These are phyloP conservation scores for Agastache rugosa DNA, from an alignment of 257 asterid genomes.

Conservation along the genomic window DNA sequence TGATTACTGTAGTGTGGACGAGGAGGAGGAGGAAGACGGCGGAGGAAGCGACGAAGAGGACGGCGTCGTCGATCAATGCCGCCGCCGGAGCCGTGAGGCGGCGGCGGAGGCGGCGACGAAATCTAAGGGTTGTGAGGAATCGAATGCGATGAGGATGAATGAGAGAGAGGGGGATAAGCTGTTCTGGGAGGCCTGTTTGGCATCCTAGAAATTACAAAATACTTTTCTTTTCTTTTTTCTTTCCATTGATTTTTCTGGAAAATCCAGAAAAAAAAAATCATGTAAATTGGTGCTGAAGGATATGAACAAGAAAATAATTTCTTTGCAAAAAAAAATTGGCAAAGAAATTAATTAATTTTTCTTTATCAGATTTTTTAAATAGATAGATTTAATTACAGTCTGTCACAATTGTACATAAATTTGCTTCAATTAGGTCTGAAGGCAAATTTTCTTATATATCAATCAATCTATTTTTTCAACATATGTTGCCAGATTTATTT, in stretches of 20 bases:
- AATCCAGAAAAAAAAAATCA: neutral
- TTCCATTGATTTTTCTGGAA: neutral
- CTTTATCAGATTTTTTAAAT: neutral
- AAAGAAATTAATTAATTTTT: slow-evolving; percentile 6
- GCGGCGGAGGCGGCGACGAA: slow-evolving; percentile 35
- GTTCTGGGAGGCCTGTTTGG: slow-evolving; percentile 79
- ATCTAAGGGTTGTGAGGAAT: slow-evolving; percentile 43
- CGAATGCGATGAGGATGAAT: slow-evolving; percentile 38
- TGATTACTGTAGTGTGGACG: slow-evolving; percentile 5
- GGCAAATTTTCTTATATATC: neutral
- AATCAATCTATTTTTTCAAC: neutral
- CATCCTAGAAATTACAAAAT: slow-evolving; percentile 42
- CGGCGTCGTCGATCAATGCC: slow-evolving; percentile 62
- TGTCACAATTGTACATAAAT: slow-evolving; percentile 31
- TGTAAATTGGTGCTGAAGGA: slow-evolving; percentile 13
- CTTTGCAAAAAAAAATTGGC: slow-evolving; percentile 13
- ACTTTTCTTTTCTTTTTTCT: neutral
- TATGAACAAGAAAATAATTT: slow-evolving; percentile 8
- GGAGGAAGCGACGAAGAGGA: slow-evolving; percentile 48
- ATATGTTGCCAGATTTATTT: neutral
- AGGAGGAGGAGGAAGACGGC: slow-evolving; percentile 25
- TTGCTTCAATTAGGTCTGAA: slow-evolving; percentile 24
- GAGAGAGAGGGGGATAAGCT: slow-evolving; percentile 59
- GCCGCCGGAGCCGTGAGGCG: slow-evolving; percentile 14
- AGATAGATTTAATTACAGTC: neutral